Percentiles rank a stretch among this genome's conserved stretches.
phyloP scores from a whole-genome alignment of 2,329 filamentous ascomycete genomes.

The Allantophomopsis lycopodina region DNA sequence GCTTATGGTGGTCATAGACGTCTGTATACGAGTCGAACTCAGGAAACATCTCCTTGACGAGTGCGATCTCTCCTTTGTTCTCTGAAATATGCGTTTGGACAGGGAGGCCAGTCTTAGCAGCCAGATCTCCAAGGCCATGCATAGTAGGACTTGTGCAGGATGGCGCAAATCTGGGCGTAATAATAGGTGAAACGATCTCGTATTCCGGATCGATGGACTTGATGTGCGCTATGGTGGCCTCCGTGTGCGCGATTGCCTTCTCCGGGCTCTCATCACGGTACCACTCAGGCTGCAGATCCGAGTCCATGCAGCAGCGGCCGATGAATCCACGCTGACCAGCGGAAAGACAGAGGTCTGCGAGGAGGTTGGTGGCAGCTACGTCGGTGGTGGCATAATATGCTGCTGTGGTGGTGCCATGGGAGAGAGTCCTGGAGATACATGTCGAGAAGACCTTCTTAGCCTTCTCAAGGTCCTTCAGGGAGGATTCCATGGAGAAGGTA shows the following conservation, averaged over 20 bases:
- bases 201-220: conserved; percentile 47
- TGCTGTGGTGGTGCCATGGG: conserved; percentile 85
- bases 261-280: conserved; percentile 63
- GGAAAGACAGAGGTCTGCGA: conserved; percentile 69
- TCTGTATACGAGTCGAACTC: conserved; percentile 48
- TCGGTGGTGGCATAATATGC: conserved; percentile 92
- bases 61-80: conserved; percentile 57
- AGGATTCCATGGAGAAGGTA: conserved; percentile 85
- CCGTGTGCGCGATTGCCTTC: conserved; percentile 39
- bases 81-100: conserved; percentile 88
- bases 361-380: conserved; percentile 76
- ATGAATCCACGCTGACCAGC: conserved; percentile 82
- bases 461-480: conserved; percentile 46
- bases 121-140: conserved; percentile 47
- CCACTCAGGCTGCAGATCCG: conserved; percentile 52
- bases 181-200: conserved; percentile 59
- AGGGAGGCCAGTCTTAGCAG: conserved; percentile 45
- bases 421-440: conserved; percentile 66
- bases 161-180: conserved; percentile 62
- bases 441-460: conserved; percentile 64
- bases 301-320: conserved; percentile 93
- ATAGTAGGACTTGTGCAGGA: conserved; percentile 49
- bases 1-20: conserved; percentile 62
- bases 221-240: conserved; percentile 21
- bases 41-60: conserved; percentile 62